Evolutionary conservation across 192 early-diverging fungal species (phyloP).

Genomic region (Mortierella hygrophila): DNA sequence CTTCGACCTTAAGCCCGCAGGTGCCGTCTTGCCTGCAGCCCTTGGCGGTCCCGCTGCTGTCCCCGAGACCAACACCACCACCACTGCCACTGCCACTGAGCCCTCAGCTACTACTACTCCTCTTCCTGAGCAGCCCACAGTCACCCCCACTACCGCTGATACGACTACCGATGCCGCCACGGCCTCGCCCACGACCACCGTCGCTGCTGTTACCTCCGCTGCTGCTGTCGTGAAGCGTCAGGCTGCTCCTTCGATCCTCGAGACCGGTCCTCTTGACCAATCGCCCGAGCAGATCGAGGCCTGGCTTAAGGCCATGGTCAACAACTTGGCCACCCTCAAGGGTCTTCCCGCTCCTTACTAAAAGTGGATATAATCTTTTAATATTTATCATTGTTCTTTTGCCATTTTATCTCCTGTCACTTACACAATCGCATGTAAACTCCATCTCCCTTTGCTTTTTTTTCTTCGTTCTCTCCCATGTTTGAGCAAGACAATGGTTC

Average conservation of each 20-base stretch:
- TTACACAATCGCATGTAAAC: not conserved
- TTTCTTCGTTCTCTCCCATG: not conserved
- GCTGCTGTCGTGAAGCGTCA: not conserved
- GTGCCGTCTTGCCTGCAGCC: constrained; percentile 5
- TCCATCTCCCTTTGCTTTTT: not conserved
- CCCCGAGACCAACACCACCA: not conserved
- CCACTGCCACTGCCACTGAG: not conserved
- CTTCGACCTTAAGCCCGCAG: not conserved
- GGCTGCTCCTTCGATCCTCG: not conserved
- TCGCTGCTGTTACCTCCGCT: not conserved
- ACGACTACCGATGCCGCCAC: not conserved
- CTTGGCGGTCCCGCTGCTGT: not conserved
- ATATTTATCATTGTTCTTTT: not conserved
- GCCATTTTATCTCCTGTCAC: not conserved
- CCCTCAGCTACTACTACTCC: not conserved
- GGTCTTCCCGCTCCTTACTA: constrained; percentile 35
- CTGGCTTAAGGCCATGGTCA: constrained; percentile 41
- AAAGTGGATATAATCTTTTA: not conserved
- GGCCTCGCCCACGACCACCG: not conserved
- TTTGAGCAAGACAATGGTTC: not conserved
- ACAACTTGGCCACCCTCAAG: constrained; percentile 26
- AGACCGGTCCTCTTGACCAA: not conserved
- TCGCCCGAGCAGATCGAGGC: constrained; percentile 21
- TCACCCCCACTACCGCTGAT: not conserved
- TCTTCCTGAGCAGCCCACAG: not conserved